These are phyloP conservation scores for Linum lewisii DNA, from an alignment of 345 rosid species.

Conservation along the genomic window DNA sequence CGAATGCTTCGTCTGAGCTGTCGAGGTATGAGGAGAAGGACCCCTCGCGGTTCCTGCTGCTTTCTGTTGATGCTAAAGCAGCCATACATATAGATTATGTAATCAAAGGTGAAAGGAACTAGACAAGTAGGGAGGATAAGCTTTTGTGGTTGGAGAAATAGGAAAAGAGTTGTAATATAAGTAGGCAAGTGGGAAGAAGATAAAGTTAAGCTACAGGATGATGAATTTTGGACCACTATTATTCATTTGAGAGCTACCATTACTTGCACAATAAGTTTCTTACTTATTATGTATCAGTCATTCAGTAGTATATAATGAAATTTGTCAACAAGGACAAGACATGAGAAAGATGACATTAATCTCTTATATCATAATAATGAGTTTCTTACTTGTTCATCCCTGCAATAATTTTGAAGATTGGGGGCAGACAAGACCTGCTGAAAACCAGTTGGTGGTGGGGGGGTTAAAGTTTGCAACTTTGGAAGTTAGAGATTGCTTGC, in stretches of 20 bases:
- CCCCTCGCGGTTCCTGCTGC: constrained; percentile 22
- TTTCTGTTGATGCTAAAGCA: constrained; percentile 17
- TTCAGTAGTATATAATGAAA: too few species aligned
- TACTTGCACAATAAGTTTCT: too few species aligned
- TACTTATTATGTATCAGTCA: too few species aligned
- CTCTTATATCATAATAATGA: too few species aligned
- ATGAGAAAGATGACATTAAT: too few species aligned
- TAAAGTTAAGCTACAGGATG: neutral
- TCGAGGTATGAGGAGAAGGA: constrained; percentile 47
- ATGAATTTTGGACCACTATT: neutral
- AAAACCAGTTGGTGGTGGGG: too few species aligned
- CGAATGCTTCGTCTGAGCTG: constrained; percentile 29
- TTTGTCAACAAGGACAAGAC: too few species aligned
- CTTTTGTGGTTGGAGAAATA: constrained; percentile 1
- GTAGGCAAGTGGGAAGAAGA: constrained; percentile 15
- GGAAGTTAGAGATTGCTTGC: too few species aligned
- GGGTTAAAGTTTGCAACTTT: too few species aligned
- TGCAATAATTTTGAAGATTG: too few species aligned
- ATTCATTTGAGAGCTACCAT: neutral
- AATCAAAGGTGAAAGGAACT: constrained; percentile 1
- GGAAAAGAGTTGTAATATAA: constrained; percentile 3
- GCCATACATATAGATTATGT: constrained; percentile 23
- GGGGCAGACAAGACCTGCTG: too few species aligned
- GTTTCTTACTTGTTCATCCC: too few species aligned
- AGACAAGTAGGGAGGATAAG: neutral